Conservation (phyloP, 768 basidiomycete species). For the Ephemerocybe angulata region DNA sequence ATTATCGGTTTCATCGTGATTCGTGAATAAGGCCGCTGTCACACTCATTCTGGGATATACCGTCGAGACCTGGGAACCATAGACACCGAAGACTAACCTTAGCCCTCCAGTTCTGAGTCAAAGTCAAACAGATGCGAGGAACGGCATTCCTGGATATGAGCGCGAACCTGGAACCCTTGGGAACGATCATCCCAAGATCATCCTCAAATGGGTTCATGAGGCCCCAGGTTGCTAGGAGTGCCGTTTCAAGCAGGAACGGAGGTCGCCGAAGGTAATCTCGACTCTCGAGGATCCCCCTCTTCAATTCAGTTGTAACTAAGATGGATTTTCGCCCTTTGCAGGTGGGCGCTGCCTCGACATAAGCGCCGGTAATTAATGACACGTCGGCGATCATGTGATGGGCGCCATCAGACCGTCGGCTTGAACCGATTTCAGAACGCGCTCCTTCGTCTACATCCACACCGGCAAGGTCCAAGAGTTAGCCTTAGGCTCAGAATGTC, state of each 20-base stretch:
- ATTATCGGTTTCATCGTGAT: neutral
- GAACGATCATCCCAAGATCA: neutral
- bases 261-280: too few species aligned
- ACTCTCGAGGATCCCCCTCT: too few species aligned
- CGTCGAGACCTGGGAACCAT: neutral
- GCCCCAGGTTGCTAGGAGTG: too few species aligned
- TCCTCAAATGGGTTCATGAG: too few species aligned
- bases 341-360: too few species aligned
- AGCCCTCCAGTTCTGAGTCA: neutral
- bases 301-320: too few species aligned
- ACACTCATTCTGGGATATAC: neutral
- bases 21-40: neutral
- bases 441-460: neutral
- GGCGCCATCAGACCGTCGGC: neutral
- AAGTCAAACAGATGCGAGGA: neutral
- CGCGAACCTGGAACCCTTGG: neutral
- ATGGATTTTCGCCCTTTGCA: too few species aligned
- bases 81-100: neutral
- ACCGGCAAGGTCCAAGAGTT: neutral
- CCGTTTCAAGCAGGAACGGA: too few species aligned
- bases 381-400: neutral
- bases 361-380: too few species aligned
- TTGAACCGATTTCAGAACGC: neutral
- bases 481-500: slow-evolving; percentile 47
- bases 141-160: neutral